These are phyloP conservation scores for Schizophyllum amplum DNA, from an alignment of 1,284 basidiomycete species.

Conservation along the genomic window DNA sequence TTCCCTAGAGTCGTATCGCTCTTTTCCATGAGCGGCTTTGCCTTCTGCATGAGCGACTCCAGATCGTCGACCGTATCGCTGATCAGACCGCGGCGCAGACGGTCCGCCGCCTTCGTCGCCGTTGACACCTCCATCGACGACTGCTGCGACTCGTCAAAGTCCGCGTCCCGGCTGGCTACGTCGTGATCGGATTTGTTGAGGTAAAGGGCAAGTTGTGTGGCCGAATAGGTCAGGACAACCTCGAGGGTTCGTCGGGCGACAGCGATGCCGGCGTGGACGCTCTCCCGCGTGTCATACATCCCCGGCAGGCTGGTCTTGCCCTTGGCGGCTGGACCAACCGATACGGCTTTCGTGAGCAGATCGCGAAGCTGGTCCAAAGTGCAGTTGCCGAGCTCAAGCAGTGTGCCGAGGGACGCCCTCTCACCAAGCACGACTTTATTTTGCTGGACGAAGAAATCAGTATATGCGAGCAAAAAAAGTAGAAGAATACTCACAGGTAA, in stretches of 20 bases:
- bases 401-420: conserved; percentile 69
- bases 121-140: conserved; percentile 24
- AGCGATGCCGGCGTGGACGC: conserved; percentile 46
- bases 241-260: conserved; percentile 60
- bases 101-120: conserved; percentile 50
- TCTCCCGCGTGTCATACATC: conserved; percentile 36
- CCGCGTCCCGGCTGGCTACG: conserved; percentile 23
- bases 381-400: conserved; percentile 68
- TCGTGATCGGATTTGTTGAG: conserved; percentile 55
- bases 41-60: conserved; percentile 54
- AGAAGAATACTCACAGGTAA: conserved; percentile 53
- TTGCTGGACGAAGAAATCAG: conserved; percentile 39
- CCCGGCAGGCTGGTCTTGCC: conserved; percentile 18
- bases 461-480: conserved; percentile 2
- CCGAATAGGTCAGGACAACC: conserved; percentile 61
- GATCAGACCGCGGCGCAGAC: conserved; percentile 63
- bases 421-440: conserved; percentile 75
- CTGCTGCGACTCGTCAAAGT: conserved; percentile 28
- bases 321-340: conserved; percentile 37
- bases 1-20: conserved; percentile 23
- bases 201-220: conserved; percentile 74
- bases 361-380: conserved; percentile 62
- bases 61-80: conserved; percentile 73
- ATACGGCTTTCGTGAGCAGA: conserved; percentile 46
- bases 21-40: conserved; percentile 52